These are phyloP conservation scores for Chlorencoelia australis DNA, from an alignment of 2,329 filamentous ascomycete species.

Conservation along the genomic window DNA sequence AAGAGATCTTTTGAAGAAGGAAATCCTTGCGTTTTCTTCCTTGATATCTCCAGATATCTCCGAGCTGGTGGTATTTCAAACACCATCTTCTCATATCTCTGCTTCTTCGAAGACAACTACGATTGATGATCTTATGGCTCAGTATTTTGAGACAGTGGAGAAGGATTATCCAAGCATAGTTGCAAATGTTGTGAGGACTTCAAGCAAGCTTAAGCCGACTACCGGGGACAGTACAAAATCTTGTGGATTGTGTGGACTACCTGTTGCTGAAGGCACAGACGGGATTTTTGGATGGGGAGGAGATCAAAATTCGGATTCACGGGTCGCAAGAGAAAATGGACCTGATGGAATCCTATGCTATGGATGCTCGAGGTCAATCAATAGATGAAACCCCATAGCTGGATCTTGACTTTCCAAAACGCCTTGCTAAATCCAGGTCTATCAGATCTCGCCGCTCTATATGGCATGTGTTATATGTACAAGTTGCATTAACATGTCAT, in stretches of 20 bases:
- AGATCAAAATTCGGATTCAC: slow-evolving; percentile 36
- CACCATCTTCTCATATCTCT: slow-evolving; percentile 25
- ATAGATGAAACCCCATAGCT: slow-evolving; percentile 35
- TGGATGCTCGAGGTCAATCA: slow-evolving; percentile 59
- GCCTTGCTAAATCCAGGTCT: not conserved
- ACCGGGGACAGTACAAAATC: slow-evolving; percentile 24
- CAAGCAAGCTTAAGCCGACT: slow-evolving; percentile 61
- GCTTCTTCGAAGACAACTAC: slow-evolving; percentile 55
- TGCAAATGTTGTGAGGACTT: slow-evolving; percentile 87
- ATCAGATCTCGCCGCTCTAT: slow-evolving; percentile 7
- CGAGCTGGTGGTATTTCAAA: slow-evolving; percentile 35
- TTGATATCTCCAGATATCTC: slow-evolving; percentile 42
- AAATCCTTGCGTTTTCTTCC: slow-evolving; percentile 58
- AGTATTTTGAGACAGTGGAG: slow-evolving; percentile 83
- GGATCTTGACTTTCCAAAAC: not conserved
- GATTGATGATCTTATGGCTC: slow-evolving; percentile 81
- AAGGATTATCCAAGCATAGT: slow-evolving; percentile 83
- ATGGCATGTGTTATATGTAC: slow-evolving; percentile 16
- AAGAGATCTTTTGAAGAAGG: slow-evolving; percentile 74
- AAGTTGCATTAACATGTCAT: slow-evolving; percentile 9
- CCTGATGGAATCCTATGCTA: slow-evolving; percentile 48
- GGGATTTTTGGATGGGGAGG: slow-evolving; percentile 50
- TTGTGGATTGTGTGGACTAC: slow-evolving; percentile 63
- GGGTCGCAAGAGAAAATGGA: slow-evolving; percentile 22
- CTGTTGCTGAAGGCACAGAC: slow-evolving; percentile 52